A percentile compares a stretch with the other conserved stretches of the same genome.
These are phyloP conservation scores for Graphiopsis chlorocephala DNA, from an alignment of 2,329 filamentous ascomycete genomes.

Conservation along the genomic window DNA sequence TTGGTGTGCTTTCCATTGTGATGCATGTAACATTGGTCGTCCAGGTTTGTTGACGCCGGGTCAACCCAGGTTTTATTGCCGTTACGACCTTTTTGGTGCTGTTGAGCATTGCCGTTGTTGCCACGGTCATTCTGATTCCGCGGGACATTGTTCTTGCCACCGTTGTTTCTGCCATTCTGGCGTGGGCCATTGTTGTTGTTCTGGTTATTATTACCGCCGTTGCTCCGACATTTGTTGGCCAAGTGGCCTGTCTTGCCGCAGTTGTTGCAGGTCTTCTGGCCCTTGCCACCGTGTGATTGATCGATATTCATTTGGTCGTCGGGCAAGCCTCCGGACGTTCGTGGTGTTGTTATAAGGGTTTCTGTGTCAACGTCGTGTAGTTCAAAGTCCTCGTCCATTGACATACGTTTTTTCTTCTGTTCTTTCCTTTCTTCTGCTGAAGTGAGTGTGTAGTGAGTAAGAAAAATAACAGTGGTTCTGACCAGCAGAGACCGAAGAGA, in stretches of 20 bases:
- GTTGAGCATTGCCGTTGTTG: background rate
- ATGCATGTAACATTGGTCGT: background rate
- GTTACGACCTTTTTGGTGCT: background rate
- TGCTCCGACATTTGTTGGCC: background rate
- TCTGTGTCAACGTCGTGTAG: background rate
- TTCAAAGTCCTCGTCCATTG: background rate
- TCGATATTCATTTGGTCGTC: background rate
- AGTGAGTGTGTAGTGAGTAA: background rate
- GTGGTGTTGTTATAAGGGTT: background rate
- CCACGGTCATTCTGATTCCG: background rate
- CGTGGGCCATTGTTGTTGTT: background rate
- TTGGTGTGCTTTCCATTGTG: background rate
- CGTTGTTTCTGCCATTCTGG: background rate
- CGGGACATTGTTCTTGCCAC: background rate
- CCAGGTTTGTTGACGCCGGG: background rate
- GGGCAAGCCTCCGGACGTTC: background rate
- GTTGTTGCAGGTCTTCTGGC: background rate
- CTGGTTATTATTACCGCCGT: background rate
- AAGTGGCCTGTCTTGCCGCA: background rate
- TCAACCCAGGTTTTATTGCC: background rate
- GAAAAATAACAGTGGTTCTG: background rate
- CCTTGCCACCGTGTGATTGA: background rate
- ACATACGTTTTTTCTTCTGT: background rate
- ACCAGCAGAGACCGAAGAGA: slow-evolving; percentile 16
- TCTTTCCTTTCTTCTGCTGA: background rate